Evolutionary conservation across 2,329 filamentous ascomycete genomes (phyloP).

Genomic region (Aspergillus bombycis): DNA sequence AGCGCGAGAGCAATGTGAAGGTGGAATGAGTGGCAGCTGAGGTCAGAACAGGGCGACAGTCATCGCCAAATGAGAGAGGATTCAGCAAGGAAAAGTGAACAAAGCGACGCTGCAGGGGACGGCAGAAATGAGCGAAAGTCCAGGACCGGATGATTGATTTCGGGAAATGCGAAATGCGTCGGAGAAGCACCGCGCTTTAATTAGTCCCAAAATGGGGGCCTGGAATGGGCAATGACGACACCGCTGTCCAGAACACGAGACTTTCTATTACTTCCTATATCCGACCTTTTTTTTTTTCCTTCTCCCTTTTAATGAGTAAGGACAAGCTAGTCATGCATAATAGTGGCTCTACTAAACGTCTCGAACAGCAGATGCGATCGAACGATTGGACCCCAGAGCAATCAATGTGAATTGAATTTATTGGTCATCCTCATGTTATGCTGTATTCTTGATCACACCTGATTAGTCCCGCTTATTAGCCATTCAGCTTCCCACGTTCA

Average conservation of each 20-base stretch:
- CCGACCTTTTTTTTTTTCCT: background rate
- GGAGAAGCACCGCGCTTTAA: slow-evolving; percentile 11
- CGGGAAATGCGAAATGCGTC: background rate
- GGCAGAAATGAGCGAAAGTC: slow-evolving; percentile 11
- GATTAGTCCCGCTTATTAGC: background rate
- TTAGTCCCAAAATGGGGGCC: background rate
- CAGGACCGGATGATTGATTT: slow-evolving; percentile 2
- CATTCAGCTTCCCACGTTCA: background rate
- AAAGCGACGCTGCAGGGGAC: slow-evolving; percentile 11
- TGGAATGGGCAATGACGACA: slow-evolving; percentile 8
- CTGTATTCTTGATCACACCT: background rate
- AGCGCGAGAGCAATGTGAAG: slow-evolving; percentile 12
- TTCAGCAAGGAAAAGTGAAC: slow-evolving; percentile 8
- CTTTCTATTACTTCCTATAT: background rate
- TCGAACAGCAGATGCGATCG: background rate
- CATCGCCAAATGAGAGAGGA: slow-evolving; percentile 17
- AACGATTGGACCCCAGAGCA: background rate
- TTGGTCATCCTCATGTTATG: background rate
- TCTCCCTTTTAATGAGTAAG: background rate
- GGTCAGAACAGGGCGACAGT: slow-evolving; percentile 11
- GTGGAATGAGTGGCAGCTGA: background rate
- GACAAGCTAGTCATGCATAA: background rate
- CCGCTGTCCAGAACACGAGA: background rate
- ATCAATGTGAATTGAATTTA: background rate
- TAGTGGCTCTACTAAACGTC: background rate